Conservation (phyloP, 2,329 filamentous ascomycete genomes). For the Davidsoniella eucalypti region DNA sequence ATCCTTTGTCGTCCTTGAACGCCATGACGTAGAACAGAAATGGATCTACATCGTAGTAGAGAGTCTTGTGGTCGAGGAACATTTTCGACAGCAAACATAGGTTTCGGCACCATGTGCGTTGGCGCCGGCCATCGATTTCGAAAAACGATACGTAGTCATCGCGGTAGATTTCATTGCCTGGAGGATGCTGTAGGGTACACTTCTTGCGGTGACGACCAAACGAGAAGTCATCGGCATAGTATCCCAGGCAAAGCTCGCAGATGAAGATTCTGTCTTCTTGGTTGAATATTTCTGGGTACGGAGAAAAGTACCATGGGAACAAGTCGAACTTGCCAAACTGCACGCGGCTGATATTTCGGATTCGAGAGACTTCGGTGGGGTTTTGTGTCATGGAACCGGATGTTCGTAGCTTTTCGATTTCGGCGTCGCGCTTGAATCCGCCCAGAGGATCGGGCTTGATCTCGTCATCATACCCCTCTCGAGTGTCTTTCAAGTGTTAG, state of each 20-base stretch:
- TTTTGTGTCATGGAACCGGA: conserved; percentile 98
- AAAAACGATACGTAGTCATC: conserved; percentile 91
- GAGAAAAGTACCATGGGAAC: conserved; percentile 98
- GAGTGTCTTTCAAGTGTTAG: conserved; percentile 21
- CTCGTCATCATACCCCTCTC: conserved; percentile 36
- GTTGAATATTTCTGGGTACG: conserved; percentile 78
- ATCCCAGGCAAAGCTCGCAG: conserved; percentile 91
- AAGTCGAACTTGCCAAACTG: conserved; percentile 88
- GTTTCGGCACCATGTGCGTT: conserved; percentile 93
- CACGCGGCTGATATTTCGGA: conserved; percentile 83
- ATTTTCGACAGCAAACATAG: conserved; percentile 88
- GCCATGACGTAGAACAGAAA: conserved; percentile 99
- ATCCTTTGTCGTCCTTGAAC: conserved; percentile 71
- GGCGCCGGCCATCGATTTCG: conserved; percentile 86
- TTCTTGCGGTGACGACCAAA: conserved; percentile 79
- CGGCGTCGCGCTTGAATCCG: conserved; percentile 64
- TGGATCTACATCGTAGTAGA: conserved; percentile 98
- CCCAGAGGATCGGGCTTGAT: conserved; percentile 17
- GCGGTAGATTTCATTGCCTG: conserved; percentile 95
- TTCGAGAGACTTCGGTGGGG: conserved; percentile 86
- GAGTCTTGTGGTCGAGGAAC: conserved; percentile 93
- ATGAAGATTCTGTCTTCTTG: conserved; percentile 86
- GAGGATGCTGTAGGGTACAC: conserved; percentile 80
- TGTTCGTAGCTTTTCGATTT: conserved; percentile 90
- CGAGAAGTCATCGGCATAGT: conserved; percentile 68